phyloP scores from a whole-genome alignment of 2,329 filamentous ascomycete species.

The Microdochium bolleyi region DNA sequence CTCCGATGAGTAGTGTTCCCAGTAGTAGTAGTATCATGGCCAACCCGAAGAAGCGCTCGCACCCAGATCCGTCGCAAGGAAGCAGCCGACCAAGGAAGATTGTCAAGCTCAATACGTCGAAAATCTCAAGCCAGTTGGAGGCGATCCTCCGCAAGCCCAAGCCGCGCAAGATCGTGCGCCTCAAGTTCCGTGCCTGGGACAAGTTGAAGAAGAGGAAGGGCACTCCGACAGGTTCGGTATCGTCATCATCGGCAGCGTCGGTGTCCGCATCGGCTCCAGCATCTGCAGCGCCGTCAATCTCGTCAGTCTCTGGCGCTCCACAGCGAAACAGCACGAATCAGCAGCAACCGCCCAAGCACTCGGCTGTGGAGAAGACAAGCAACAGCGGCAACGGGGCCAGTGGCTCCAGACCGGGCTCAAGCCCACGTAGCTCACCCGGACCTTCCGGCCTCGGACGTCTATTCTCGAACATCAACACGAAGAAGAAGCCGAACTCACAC shows the following conservation, averaged over 20 bases:
- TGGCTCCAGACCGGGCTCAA: neutral
- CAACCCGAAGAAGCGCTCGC: slow-evolving; percentile 14
- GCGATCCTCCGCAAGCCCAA: slow-evolving; percentile 9
- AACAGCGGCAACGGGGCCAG: neutral
- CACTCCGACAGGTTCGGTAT: slow-evolving; percentile 9
- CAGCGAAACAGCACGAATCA: neutral
- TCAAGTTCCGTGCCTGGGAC: slow-evolving; percentile 19
- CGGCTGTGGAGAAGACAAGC: neutral
- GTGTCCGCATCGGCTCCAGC: neutral
- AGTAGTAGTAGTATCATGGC: slow-evolving; percentile 1
- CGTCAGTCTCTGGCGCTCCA: neutral
- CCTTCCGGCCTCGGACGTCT: neutral
- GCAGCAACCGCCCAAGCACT: neutral
- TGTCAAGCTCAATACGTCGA: slow-evolving; percentile 20
- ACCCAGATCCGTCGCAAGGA: slow-evolving; percentile 14
- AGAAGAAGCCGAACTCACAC: neutral
- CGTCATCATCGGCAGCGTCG: slow-evolving; percentile 1
- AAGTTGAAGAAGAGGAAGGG: slow-evolving; percentile 16
- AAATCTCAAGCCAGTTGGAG: slow-evolving; percentile 12
- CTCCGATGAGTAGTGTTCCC: neutral
- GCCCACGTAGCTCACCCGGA: neutral
- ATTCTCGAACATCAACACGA: neutral
- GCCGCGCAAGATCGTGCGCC: slow-evolving; percentile 10
- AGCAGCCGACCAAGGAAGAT: slow-evolving; percentile 19
- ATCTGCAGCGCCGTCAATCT: neutral